Conservation (phyloP, 805 yeast species). For the Pichia nakasei region DNA sequence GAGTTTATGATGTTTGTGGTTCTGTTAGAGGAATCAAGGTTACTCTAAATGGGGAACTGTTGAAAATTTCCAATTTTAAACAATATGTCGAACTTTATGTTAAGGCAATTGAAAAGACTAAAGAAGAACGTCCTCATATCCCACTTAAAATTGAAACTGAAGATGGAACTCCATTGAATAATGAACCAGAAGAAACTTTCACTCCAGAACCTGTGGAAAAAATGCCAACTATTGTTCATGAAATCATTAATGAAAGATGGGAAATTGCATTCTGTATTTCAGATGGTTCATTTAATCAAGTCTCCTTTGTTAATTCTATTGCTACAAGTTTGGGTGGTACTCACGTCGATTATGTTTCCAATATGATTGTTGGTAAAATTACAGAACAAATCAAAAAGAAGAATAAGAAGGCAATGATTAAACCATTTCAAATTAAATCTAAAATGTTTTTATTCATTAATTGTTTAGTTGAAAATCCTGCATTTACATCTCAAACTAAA, state of each 20-base stretch:
- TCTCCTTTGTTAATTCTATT: conserved; percentile 93
- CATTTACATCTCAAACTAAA: conserved; percentile 95
- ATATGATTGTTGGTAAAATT: conserved; percentile 72
- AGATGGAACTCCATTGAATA: background rate
- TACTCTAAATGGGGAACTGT: conserved; percentile 61
- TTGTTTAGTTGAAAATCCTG: conserved; percentile 91
- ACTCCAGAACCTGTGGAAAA: conserved; percentile 28
- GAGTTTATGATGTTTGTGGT: conserved; percentile 94
- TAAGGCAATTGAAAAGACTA: conserved; percentile 54
- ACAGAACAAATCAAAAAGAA: conserved; percentile 63
- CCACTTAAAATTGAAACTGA: conserved; percentile 9
- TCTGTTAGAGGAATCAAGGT: conserved; percentile 79
- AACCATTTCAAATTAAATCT: conserved; percentile 81
- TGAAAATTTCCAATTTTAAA: conserved; percentile 70
- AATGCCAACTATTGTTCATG: conserved; percentile 57
- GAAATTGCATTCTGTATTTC: conserved; percentile 93
- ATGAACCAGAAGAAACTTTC: conserved; percentile 1
- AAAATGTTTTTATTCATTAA: conserved; percentile 87
- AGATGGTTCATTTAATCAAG: conserved; percentile 84
- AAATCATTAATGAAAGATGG: conserved; percentile 82
- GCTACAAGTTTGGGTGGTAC: conserved; percentile 98
- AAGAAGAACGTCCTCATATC: conserved; percentile 24
- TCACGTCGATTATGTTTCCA: conserved; percentile 79
- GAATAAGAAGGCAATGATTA: conserved; percentile 58
- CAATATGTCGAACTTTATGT: conserved; percentile 84